Evolutionary conservation across 371 early-diverging fungal genomes (phyloP).

Genomic region (Batkoa obscura): DNA sequence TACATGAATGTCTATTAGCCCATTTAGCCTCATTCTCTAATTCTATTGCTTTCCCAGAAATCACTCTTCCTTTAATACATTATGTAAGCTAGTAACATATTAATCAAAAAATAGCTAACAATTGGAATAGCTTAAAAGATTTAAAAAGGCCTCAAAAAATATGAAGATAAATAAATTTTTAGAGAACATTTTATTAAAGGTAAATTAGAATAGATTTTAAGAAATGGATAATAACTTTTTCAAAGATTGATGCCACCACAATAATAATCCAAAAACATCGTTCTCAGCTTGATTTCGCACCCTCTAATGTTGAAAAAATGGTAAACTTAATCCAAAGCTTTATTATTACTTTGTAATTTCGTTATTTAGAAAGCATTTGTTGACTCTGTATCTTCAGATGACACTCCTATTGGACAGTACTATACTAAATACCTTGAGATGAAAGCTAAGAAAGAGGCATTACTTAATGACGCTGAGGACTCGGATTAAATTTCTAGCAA

Average conservation of each 20-base stretch:
- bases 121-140: not conserved
- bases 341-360: too few species aligned
- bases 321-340: not conserved
- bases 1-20: conserved; percentile 40
- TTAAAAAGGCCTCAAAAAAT: not conserved
- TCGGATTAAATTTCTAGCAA: too few species aligned
- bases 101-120: not conserved
- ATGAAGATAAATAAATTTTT: not conserved
- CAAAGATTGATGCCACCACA: not conserved
- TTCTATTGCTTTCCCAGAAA: conserved; percentile 78
- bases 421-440: too few species aligned
- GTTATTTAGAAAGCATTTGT: too few species aligned
- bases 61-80: conserved; percentile 52
- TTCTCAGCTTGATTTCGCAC: not conserved
- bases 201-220: not conserved
- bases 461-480: too few species aligned
- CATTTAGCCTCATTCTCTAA: conserved; percentile 43
- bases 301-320: not conserved
- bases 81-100: conserved; percentile 19
- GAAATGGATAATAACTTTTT: too few species aligned
- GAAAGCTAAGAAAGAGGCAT: too few species aligned
- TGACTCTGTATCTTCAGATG: too few species aligned
- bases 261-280: not conserved
- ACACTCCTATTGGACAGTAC: too few species aligned
- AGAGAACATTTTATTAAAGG: not conserved